These are phyloP conservation scores for Dictyophora rubrovolvata DNA, from an alignment of 768 basidiomycete species.

Conservation along the genomic window DNA sequence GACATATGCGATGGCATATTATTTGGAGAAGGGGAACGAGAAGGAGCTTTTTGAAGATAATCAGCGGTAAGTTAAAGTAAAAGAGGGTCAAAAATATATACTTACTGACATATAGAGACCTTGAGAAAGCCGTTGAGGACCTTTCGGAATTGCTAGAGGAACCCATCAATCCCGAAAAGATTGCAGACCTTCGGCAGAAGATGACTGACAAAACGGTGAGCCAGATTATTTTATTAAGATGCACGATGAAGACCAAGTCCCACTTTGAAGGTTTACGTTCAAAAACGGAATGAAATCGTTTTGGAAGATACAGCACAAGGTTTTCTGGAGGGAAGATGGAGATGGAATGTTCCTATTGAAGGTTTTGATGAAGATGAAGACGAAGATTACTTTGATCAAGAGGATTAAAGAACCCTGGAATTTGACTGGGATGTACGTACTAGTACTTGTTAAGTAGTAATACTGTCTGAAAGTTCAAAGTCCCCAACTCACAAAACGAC, in stretches of 20 bases:
- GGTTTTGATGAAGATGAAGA: slow-evolving; percentile 43
- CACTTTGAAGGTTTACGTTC: slow-evolving; percentile 67
- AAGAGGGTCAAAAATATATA: not conserved
- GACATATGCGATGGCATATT: slow-evolving; percentile 99
- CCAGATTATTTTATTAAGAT: slow-evolving; percentile 8
- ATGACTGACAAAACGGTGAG: slow-evolving; percentile 92
- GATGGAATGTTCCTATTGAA: slow-evolving; percentile 63
- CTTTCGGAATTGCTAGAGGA: slow-evolving; percentile 86
- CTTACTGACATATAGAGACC: slow-evolving; percentile 43
- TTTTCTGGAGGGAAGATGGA: slow-evolving; percentile 78
- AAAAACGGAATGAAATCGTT: slow-evolving; percentile 92
- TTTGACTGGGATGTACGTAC: too few species aligned
- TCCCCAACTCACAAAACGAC: too few species aligned
- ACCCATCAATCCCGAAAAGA: slow-evolving; percentile 79
- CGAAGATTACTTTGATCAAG: not conserved
- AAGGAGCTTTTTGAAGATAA: slow-evolving; percentile 98
- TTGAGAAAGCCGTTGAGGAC: slow-evolving; percentile 93
- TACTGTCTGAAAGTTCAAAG: too few species aligned
- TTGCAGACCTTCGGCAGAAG: slow-evolving; percentile 74
- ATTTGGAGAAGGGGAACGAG: slow-evolving; percentile 79
- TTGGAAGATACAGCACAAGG: slow-evolving; percentile 90
- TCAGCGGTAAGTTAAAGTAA: slow-evolving; percentile 50
- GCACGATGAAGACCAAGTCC: not conserved
- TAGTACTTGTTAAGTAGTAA: too few species aligned
- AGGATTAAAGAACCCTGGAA: too few species aligned